phyloP scores from a whole-genome alignment of 768 basidiomycete genomes.

The Lentinus brumalis region DNA sequence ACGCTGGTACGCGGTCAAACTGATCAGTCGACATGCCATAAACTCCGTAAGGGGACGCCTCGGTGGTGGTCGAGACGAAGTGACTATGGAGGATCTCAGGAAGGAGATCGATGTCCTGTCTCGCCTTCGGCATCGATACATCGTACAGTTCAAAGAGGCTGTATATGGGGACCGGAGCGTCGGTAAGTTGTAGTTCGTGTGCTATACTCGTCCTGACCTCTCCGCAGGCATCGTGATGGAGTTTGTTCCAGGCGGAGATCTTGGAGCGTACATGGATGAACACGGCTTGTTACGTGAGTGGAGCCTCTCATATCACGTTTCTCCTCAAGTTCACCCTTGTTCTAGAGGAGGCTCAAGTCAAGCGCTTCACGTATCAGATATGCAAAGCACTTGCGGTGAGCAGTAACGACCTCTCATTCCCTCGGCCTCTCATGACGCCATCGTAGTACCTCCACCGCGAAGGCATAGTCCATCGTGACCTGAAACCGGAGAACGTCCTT shows the following conservation, averaged over 20 bases:
- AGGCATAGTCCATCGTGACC: slow-evolving; percentile 85
- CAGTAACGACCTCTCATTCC: not conserved
- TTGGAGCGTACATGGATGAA: slow-evolving; percentile 68
- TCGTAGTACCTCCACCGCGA: slow-evolving; percentile 58
- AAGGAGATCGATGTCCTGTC: slow-evolving; percentile 78
- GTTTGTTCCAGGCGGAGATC: slow-evolving; percentile 83
- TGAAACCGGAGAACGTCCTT: slow-evolving; percentile 90
- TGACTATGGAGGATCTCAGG: not conserved
- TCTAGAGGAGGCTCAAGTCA: slow-evolving; percentile 53
- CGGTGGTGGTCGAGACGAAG: not conserved
- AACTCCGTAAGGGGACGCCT: not conserved
- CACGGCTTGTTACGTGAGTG: not conserved
- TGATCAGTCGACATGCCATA: slow-evolving; percentile 52
- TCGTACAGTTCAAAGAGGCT: slow-evolving; percentile 75
- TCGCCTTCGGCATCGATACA: slow-evolving; percentile 73
- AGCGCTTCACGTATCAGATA: slow-evolving; percentile 74
- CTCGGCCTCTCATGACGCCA: not conserved
- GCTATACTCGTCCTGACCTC: not conserved
- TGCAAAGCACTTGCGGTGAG: slow-evolving; percentile 64
- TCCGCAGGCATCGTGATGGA: slow-evolving; percentile 75
- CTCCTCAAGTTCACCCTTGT: not conserved
- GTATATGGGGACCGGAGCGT: slow-evolving; percentile 63
- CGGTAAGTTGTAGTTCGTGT: slow-evolving; percentile 39
- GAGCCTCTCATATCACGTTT: no score
- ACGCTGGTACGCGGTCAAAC: slow-evolving; percentile 81